phyloP scores from a whole-genome alignment of 2,329 filamentous ascomycete genomes.

The Fusarium agapanthi region DNA sequence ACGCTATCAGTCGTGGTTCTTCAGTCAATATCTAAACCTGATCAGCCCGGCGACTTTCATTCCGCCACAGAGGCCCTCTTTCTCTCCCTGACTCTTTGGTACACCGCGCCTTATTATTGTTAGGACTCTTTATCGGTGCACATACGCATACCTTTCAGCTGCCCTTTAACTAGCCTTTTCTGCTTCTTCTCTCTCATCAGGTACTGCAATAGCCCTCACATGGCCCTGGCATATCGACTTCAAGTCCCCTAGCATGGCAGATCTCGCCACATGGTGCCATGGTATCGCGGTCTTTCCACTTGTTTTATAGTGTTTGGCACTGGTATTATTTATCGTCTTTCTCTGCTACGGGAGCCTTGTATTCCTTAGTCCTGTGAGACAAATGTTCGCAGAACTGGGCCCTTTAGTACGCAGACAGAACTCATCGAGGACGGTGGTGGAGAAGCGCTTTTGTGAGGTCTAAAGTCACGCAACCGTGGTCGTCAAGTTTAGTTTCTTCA shows the following conservation, averaged over 20 bases:
- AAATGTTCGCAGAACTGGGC: not conserved
- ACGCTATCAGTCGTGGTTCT: not conserved
- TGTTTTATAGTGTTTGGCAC: not conserved
- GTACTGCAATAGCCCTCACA: not conserved
- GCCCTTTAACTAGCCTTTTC: not conserved
- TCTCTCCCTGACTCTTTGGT: not conserved
- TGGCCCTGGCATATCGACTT: not conserved
- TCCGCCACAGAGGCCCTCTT: not conserved
- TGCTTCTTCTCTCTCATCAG: not conserved
- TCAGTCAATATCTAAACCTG: not conserved
- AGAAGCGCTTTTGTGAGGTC: not conserved
- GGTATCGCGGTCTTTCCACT: not conserved
- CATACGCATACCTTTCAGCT: not conserved
- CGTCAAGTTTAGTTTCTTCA: not conserved
- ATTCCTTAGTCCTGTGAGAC: not conserved
- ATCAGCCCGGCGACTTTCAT: not conserved
- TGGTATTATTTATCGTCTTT: accelerated
- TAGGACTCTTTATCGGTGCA: not conserved
- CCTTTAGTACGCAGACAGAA: not conserved
- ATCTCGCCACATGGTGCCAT: not conserved
- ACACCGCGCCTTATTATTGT: not conserved
- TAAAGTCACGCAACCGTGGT: not conserved
- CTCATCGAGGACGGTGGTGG: not conserved
- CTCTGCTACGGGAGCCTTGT: not conserved
- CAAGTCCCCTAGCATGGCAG: not conserved